Percentiles rank a stretch among this genome's conserved stretches.
phyloP scores from a whole-genome alignment of 345 rosid genomes.

The Erodium maritimum region DNA sequence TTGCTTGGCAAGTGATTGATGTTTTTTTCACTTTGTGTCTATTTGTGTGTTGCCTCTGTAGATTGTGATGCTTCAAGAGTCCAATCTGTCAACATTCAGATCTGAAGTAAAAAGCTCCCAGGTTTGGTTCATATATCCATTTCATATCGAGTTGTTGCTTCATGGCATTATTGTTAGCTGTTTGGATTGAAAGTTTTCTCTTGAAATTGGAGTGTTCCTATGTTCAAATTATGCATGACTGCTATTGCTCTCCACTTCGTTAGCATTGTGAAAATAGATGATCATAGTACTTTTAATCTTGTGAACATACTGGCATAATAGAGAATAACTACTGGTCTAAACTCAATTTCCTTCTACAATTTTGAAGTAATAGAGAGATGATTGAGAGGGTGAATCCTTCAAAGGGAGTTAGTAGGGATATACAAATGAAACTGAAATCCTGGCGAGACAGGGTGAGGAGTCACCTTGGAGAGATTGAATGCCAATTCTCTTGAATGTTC shows the following conservation, averaged over 20 bases:
- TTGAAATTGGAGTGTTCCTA: too few species aligned
- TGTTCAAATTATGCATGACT: too few species aligned
- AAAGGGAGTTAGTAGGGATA: not conserved
- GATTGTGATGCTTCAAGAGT: slow-evolving; percentile 71
- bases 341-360: too few species aligned
- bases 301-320: too few species aligned
- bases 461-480: not conserved
- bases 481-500: not conserved
- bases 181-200: too few species aligned
- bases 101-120: slow-evolving; percentile 81
- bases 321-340: too few species aligned
- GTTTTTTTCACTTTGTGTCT: too few species aligned
- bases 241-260: too few species aligned
- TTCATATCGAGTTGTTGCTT: not conserved
- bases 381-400: not conserved
- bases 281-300: too few species aligned
- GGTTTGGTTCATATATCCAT: slow-evolving; percentile 23
- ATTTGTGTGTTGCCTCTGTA: slow-evolving; percentile 13
- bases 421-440: not conserved
- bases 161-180: too few species aligned
- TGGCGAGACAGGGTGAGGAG: not conserved
- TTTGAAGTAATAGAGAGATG: too few species aligned
- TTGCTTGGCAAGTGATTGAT: not conserved
- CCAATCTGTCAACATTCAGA: slow-evolving; percentile 73
- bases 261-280: too few species aligned